These are phyloP conservation scores for Aspergillus persii DNA, from an alignment of 2,329 filamentous ascomycete genomes.

Conservation along the genomic window DNA sequence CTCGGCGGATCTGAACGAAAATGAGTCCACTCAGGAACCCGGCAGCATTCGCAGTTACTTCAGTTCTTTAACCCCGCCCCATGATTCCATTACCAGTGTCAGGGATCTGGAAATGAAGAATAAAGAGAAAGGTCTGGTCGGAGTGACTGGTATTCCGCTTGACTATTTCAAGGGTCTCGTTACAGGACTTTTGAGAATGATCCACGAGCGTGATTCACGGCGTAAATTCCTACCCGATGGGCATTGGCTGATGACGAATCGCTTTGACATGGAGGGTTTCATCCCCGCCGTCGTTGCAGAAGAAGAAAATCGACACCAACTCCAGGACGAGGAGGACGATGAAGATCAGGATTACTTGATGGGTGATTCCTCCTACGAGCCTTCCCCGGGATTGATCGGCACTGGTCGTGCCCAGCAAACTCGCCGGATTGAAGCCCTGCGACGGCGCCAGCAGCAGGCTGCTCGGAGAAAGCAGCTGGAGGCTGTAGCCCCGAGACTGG, in stretches of 20 bases:
- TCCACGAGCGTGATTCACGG: slow-evolving; percentile 91
- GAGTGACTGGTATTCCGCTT: slow-evolving; percentile 70
- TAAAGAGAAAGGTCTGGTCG: slow-evolving; percentile 53
- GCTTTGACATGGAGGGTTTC: slow-evolving; percentile 85
- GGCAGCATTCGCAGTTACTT: slow-evolving; percentile 50
- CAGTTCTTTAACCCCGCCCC: slow-evolving; percentile 23
- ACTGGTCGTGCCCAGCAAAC: slow-evolving; percentile 62
- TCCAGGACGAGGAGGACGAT: slow-evolving; percentile 63
- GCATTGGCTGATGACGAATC: slow-evolving; percentile 91
- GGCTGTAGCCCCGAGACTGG: slow-evolving; percentile 77
- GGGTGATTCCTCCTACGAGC: slow-evolving; percentile 34
- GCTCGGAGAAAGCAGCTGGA: slow-evolving; percentile 71
- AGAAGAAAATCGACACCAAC: slow-evolving; percentile 71
- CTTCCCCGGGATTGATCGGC: slow-evolving; percentile 48
- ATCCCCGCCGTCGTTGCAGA: slow-evolving; percentile 82
- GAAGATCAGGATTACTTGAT: slow-evolving; percentile 50
- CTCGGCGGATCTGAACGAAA: slow-evolving; percentile 61
- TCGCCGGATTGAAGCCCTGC: slow-evolving; percentile 61
- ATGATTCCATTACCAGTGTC: slow-evolving; percentile 24
- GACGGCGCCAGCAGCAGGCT: slow-evolving; percentile 63
- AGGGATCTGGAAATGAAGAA: slow-evolving; percentile 38
- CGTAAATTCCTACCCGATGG: slow-evolving; percentile 76
- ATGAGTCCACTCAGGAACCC: slow-evolving; percentile 37
- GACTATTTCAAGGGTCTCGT: slow-evolving; percentile 76
- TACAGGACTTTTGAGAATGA: slow-evolving; percentile 76